Evolutionary conservation across 2,329 filamentous ascomycete species (phyloP).

Genomic region (Sporothrix variecibatus): DNA sequence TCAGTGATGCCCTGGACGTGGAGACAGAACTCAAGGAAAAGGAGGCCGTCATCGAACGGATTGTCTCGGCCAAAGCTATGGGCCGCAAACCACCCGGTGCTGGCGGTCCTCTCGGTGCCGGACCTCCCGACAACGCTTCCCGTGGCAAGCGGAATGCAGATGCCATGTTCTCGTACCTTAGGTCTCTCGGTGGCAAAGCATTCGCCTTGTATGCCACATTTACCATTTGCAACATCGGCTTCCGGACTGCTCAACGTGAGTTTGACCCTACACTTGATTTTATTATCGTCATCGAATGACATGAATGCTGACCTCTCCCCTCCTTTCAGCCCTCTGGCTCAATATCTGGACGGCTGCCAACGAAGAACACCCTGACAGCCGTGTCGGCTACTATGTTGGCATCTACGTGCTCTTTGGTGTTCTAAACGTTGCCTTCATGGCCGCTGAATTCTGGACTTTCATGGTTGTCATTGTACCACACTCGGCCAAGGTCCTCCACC

Average conservation of each 20-base stretch:
- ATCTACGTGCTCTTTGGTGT: constrained; percentile 38
- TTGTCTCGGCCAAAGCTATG: constrained; percentile 21
- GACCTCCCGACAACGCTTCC: not conserved
- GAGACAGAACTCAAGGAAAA: constrained; percentile 26
- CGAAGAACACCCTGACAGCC: constrained; percentile 45
- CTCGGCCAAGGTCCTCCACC: constrained; percentile 36
- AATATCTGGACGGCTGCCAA: constrained; percentile 48
- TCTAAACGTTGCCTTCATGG: constrained; percentile 30
- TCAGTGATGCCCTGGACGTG: constrained; percentile 22
- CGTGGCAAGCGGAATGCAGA: constrained; percentile 30
- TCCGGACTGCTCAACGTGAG: constrained; percentile 32
- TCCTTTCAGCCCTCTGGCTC: constrained; percentile 46
- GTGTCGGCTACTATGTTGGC: constrained; percentile 42
- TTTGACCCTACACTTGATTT: constrained; percentile 4
- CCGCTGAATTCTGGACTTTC: constrained; percentile 33
- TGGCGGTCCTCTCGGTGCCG: not conserved
- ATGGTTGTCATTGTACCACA: constrained; percentile 39
- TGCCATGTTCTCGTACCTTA: constrained; percentile 26
- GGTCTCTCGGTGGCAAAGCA: constrained; percentile 22
- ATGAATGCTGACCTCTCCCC: not conserved
- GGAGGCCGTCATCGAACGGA: constrained; percentile 24
- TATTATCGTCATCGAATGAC: not conserved
- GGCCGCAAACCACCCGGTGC: not conserved
- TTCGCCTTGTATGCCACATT: constrained; percentile 24
- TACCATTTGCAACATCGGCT: constrained; percentile 20